Evolutionary conservation across 2,329 filamentous ascomycete species (phyloP).

Genomic region (Diaporthe sp.): DNA sequence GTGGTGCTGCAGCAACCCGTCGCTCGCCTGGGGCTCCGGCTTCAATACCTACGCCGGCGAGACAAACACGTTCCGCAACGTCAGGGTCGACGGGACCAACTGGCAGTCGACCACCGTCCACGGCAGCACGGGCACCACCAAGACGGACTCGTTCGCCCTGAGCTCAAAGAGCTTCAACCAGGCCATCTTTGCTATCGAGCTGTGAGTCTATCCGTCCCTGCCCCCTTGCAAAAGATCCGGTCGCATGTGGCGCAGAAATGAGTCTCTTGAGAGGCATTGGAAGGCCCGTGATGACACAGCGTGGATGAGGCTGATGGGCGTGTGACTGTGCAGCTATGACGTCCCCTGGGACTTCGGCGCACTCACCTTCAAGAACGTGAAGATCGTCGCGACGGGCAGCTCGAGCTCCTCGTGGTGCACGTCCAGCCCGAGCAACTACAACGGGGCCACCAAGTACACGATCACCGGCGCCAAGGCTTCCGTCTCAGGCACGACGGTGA

Average conservation of each 20-base stretch:
- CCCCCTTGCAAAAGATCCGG: not conserved
- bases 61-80: slow-evolving; percentile 50
- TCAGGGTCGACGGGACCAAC: slow-evolving; percentile 43
- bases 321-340: slow-evolving; percentile 43
- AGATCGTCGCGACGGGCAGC: slow-evolving; percentile 56
- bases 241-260: not conserved
- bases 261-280: not conserved
- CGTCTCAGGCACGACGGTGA: slow-evolving; percentile 54
- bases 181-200: slow-evolving; percentile 55
- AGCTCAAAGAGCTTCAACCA: slow-evolving; percentile 51
- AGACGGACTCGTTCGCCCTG: slow-evolving; percentile 51
- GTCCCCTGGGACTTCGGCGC: slow-evolving; percentile 55
- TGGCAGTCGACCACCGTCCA: slow-evolving; percentile 52
- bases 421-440: slow-evolving; percentile 53
- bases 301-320: not conserved
- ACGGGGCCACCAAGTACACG: slow-evolving; percentile 50
- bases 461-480: slow-evolving; percentile 50
- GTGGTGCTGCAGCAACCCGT: slow-evolving; percentile 56
- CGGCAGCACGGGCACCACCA: slow-evolving; percentile 45
- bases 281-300: accelerated
- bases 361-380: slow-evolving; percentile 58
- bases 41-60: slow-evolving; percentile 52
- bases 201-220: slow-evolving; percentile 44
- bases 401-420: slow-evolving; percentile 50
- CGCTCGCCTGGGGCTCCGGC: slow-evolving; percentile 53